These are phyloP conservation scores for Mariannaea sp. DNA, from an alignment of 2,329 filamentous ascomycete genomes.

Conservation along the genomic window DNA sequence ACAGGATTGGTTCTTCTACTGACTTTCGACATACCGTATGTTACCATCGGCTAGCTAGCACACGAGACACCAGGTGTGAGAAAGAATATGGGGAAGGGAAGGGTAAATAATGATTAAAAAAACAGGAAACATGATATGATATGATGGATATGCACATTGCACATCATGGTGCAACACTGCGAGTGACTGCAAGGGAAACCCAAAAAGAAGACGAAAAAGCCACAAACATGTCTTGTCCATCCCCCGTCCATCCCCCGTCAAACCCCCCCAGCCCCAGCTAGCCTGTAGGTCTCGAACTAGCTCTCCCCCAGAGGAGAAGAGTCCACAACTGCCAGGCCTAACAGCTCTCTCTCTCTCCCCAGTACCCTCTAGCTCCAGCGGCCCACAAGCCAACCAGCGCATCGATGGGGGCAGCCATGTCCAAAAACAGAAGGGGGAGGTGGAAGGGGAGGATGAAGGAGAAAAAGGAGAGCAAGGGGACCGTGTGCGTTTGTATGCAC, in stretches of 20 bases:
- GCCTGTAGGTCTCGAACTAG: too few species aligned
- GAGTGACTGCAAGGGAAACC: slow-evolving; percentile 1
- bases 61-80: background rate
- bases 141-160: slow-evolving; percentile 18
- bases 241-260: background rate
- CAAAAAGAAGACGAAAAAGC: too few species aligned
- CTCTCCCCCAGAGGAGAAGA: too few species aligned
- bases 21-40: too few species aligned
- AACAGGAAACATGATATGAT: slow-evolving; percentile 17
- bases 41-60: background rate
- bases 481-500: too few species aligned
- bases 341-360: slow-evolving; percentile 1
- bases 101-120: too few species aligned
- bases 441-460: background rate
- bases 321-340: too few species aligned
- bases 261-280: too few species aligned
- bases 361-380: slow-evolving; percentile 8
- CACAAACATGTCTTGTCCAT: background rate
- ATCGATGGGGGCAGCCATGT: slow-evolving; percentile 7
- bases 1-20: too few species aligned
- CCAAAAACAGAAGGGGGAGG: background rate
- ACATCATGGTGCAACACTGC: slow-evolving; percentile 5
- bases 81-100: background rate
- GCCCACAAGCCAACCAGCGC: slow-evolving; percentile 13
- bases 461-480: slow-evolving; percentile 12